A percentile compares a stretch with the other conserved stretches of the same genome.
These are phyloP conservation scores for Erythrophleum fordii DNA, from an alignment of 306 rosid species.

Conservation along the genomic window DNA sequence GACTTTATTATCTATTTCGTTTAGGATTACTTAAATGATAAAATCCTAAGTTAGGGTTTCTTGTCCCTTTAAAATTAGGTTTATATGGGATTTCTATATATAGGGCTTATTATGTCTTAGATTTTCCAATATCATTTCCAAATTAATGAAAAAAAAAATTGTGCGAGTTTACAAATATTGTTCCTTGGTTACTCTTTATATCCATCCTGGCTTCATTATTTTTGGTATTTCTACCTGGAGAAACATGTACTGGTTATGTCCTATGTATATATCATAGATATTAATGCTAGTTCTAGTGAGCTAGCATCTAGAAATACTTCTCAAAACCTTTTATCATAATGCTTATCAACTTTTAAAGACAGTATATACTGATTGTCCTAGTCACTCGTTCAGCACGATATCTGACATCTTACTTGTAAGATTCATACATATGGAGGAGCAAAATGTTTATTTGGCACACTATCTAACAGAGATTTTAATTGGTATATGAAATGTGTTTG, in stretches of 20 bases:
- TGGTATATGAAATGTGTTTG: slow-evolving; percentile 14
- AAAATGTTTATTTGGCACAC: not conserved
- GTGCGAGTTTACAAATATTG: not conserved
- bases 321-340: not conserved
- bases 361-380: not conserved
- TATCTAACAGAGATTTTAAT: slow-evolving; percentile 7
- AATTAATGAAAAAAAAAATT: not conserved
- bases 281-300: not conserved
- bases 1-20: not conserved
- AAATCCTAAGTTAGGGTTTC: not conserved
- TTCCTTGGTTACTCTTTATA: not conserved
- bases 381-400: not conserved
- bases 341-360: not conserved
- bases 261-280: not conserved
- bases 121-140: not conserved
- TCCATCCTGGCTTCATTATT: not conserved
- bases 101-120: not conserved
- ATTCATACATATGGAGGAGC: not conserved
- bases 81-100: not conserved
- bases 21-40: not conserved
- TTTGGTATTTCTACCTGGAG: not conserved
- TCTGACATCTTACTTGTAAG: not conserved
- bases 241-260: not conserved
- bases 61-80: not conserved
- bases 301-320: not conserved